Conservation (phyloP, 2,329 filamentous ascomycete genomes). For the Sporothrix inflata region DNA sequence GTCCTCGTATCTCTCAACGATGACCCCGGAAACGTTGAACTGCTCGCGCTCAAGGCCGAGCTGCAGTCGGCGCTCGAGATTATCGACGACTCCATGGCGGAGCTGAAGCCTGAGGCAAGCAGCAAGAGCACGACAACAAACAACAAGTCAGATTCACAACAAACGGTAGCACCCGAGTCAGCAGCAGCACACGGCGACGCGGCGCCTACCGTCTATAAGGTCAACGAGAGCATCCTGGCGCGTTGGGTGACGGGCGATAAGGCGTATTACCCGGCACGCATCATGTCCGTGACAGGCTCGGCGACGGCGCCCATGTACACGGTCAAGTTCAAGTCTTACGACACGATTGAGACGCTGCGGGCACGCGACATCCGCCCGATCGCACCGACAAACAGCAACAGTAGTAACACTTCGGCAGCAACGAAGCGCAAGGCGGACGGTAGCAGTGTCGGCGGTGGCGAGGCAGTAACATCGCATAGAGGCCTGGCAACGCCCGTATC, state of each 20-base stretch:
- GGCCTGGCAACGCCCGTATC: neutral
- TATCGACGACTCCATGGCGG: slow-evolving; percentile 78
- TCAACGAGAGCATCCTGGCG: slow-evolving; percentile 88
- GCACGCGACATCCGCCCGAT: slow-evolving; percentile 83
- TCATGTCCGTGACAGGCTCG: slow-evolving; percentile 91
- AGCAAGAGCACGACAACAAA: slow-evolving; percentile 19
- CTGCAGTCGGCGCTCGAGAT: slow-evolving; percentile 80
- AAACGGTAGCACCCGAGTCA: slow-evolving; percentile 46
- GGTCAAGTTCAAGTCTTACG: slow-evolving; percentile 93
- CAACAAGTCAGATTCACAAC: neutral
- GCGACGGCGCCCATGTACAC: slow-evolving; percentile 89
- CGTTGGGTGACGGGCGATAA: slow-evolving; percentile 91
- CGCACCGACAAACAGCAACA: slow-evolving; percentile 36
- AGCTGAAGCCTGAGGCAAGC: slow-evolving; percentile 68
- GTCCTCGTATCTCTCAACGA: slow-evolving; percentile 75
- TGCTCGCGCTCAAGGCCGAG: slow-evolving; percentile 76
- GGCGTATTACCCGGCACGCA: slow-evolving; percentile 86
- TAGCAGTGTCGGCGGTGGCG: slow-evolving; percentile 49
- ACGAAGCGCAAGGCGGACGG: slow-evolving; percentile 83
- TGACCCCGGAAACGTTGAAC: slow-evolving; percentile 78
- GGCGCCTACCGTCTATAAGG: slow-evolving; percentile 65
- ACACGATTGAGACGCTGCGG: slow-evolving; percentile 78
- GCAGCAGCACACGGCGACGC: slow-evolving; percentile 38
- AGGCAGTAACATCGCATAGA: slow-evolving; percentile 38
- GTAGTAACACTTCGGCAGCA: neutral